These are phyloP conservation scores for Alternaria atra DNA, from an alignment of 2,329 filamentous ascomycete genomes.

Conservation along the genomic window DNA sequence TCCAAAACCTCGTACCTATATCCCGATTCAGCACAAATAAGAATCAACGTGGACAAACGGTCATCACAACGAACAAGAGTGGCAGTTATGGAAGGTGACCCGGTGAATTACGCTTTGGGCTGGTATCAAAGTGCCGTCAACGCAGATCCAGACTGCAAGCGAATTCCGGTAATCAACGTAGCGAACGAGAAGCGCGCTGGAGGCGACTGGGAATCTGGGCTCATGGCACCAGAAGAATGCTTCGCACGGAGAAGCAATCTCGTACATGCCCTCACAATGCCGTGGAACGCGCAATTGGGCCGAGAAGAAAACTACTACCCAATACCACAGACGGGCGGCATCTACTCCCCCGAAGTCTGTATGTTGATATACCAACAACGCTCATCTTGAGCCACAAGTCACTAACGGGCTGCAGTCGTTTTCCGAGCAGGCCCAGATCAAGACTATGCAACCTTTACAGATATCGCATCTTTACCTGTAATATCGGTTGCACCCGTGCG, in stretches of 20 bases:
- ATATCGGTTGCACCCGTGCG: constrained; percentile 76
- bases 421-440: constrained; percentile 72
- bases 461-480: constrained; percentile 70
- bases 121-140: constrained; percentile 60
- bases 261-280: constrained; percentile 71
- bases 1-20: constrained; percentile 70
- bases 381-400: not conserved
- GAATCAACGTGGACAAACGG: constrained; percentile 59
- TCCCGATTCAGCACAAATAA: constrained; percentile 48
- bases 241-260: constrained; percentile 79
- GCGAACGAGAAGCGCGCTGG: constrained; percentile 80
- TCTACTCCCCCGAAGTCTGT: constrained; percentile 75
- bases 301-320: constrained; percentile 68
- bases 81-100: constrained; percentile 57
- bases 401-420: constrained; percentile 61
- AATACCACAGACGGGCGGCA: constrained; percentile 73
- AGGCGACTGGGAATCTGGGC: constrained; percentile 79
- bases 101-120: constrained; percentile 64
- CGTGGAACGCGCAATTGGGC: constrained; percentile 55
- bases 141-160: constrained; percentile 40
- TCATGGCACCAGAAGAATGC: constrained; percentile 73
- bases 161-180: constrained; percentile 73
- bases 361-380: constrained; percentile 40
- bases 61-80: constrained; percentile 52
- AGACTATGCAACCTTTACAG: constrained; percentile 48